Percentiles rank a stretch among this genome's conserved stretches.
phyloP scores from a whole-genome alignment of 495 filamentous ascomycete genomes.

The Neurospora cerealis region DNA sequence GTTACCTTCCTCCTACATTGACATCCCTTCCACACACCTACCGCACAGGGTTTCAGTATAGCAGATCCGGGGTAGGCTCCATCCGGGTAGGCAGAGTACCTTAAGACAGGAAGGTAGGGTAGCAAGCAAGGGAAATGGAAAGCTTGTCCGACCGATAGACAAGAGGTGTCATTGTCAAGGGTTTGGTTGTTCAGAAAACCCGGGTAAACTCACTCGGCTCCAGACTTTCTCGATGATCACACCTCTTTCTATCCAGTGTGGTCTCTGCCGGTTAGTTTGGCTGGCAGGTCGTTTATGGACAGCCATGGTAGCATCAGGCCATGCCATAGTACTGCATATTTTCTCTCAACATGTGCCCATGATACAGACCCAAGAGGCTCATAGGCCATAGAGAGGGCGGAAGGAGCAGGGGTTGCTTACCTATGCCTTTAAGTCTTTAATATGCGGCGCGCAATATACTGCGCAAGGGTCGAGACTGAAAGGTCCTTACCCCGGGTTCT shows the following conservation, averaged over 20 bases:
- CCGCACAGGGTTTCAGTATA: not conserved
- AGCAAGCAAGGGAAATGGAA: not conserved
- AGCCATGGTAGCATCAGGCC: not conserved
- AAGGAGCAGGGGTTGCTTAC: not conserved
- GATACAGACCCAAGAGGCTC: not conserved
- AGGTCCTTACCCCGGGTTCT: not conserved
- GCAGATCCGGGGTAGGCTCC: not conserved
- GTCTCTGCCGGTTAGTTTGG: not conserved
- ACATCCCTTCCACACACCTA: not conserved
- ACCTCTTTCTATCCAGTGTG: not conserved
- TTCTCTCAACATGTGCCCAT: not conserved
- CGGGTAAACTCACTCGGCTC: not conserved
- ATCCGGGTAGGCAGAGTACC: not conserved
- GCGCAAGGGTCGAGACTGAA: not conserved
- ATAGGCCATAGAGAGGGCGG: not conserved
- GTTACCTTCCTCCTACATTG: not conserved
- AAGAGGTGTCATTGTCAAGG: not conserved
- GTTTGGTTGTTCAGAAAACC: not conserved
- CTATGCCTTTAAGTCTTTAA: not conserved
- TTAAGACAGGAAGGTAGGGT: not conserved
- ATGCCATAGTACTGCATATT: not conserved
- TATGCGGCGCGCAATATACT: not conserved
- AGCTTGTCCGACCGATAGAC: not conserved
- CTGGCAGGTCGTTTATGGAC: not conserved
- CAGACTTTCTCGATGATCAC: not conserved